Percentiles rank a stretch among this genome's conserved stretches.
These are phyloP conservation scores for Podospora pseudocomata DNA, from an alignment of 495 filamentous ascomycete species.

Conservation along the genomic window DNA sequence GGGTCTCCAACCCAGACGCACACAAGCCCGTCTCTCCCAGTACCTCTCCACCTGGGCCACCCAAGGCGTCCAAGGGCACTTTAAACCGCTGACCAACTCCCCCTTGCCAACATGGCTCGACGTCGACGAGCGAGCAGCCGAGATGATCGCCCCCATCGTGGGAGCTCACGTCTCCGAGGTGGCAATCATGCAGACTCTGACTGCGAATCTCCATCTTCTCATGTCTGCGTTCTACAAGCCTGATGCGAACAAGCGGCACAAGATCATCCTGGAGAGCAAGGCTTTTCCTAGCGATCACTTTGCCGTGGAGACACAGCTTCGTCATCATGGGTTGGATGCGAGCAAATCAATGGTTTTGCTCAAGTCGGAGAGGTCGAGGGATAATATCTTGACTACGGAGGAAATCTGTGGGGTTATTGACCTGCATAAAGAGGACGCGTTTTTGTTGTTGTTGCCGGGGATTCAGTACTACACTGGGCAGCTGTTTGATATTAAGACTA, in stretches of 20 bases:
- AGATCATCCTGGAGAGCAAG: slow-evolving; percentile 90
- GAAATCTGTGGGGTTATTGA: slow-evolving; percentile 75
- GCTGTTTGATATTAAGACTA: slow-evolving; percentile 77
- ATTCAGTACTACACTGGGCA: slow-evolving; percentile 97
- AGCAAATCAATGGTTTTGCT: slow-evolving; percentile 72
- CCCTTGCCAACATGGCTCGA: slow-evolving; percentile 76
- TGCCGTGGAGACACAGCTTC: slow-evolving; percentile 82
- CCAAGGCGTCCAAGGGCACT: slow-evolving; percentile 93
- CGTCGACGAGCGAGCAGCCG: slow-evolving; percentile 66
- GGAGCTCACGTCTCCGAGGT: slow-evolving; percentile 80
- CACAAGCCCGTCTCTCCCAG: slow-evolving; percentile 63
- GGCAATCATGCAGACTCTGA: slow-evolving; percentile 89
- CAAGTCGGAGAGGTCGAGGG: slow-evolving; percentile 52
- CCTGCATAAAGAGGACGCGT: slow-evolving; percentile 68
- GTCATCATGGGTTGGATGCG: slow-evolving; percentile 67
- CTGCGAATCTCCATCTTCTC: slow-evolving; percentile 84
- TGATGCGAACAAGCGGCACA: slow-evolving; percentile 64
- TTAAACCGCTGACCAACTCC: slow-evolving; percentile 72
- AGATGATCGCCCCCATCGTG: slow-evolving; percentile 78
- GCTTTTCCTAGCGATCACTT: slow-evolving; percentile 96
- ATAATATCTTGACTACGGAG: slow-evolving; percentile 59
- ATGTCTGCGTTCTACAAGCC: slow-evolving; percentile 92
- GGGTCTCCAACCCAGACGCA: slow-evolving; percentile 78
- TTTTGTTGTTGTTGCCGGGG: slow-evolving; percentile 80
- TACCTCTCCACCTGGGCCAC: slow-evolving; percentile 86